Base-by-base conservation (phyloP, 2,329 filamentous ascomycete genomes). In the Colletotrichum graminicola region DNA sequence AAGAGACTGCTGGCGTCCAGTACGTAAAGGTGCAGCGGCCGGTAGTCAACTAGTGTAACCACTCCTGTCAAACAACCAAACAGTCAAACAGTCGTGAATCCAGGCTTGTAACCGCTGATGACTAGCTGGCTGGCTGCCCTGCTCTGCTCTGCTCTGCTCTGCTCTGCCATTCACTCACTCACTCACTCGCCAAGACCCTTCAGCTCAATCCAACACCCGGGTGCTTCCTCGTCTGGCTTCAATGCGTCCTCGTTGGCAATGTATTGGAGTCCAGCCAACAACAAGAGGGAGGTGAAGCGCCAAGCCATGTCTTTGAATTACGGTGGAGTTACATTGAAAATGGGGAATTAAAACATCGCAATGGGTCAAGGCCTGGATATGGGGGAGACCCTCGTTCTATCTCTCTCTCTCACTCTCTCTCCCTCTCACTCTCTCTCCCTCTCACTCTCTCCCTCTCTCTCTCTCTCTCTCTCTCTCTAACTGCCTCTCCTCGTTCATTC, bases 11-110 rank as follows among this genome's bases (percentile, higher is more conserved):
- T 54, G 43, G 32, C 65, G 68, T 59, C 64, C 47, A 21, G 52
- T 67, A 71, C 64, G 68, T 71, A 68, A 59, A 63, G 39, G 43
- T 71, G 68, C 68, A 71, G 62, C 43, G 59, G 49, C 49, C 41
- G 23, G 51, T 41, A 23, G 66, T 64, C n/a, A 47, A 51, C 36
- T 16, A 47, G 45, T n/a, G 10, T 47, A 47, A 23, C 45, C 45
- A n/a, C 43, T 45, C 5, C 7, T 43, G 41, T 21, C 6, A 21
- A 21, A 21, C 41, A 43, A 18, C 8, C 41, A 21, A 21, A 43
- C 47, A 51, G 47, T 4, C 47, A 29, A 16, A 51, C 47, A 29
- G 6, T 7, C 47, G 14, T 8, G 14, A 26, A 26, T 29, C 7
- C 12, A 29, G 39, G 14, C 23, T 29, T 29, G 47, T 12, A 29